Evolutionary conservation across 1,139 yeast genomes (phyloP).

Genomic region (Magnusiomyces tetraspermus): DNA sequence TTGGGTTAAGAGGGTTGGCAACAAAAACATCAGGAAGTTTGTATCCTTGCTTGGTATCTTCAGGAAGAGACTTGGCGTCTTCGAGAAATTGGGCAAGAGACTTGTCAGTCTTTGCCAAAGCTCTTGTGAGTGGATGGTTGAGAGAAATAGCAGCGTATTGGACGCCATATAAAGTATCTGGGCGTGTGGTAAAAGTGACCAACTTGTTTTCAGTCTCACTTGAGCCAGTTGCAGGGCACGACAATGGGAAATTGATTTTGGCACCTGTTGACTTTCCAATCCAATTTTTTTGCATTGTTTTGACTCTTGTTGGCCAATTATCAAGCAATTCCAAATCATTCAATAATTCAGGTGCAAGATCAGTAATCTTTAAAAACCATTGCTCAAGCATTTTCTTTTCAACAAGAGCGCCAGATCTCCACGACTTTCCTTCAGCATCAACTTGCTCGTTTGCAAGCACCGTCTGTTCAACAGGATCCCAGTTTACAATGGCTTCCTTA

Average conservation of each 20-base stretch:
- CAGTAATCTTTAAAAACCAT: constrained; percentile 88
- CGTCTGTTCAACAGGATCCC: constrained; percentile 95
- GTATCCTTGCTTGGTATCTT: constrained; percentile 59
- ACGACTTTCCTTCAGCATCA: constrained; percentile 77
- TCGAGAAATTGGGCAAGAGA: constrained; percentile 42
- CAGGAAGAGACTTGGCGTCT: constrained; percentile 32
- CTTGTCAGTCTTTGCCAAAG: constrained; percentile 32
- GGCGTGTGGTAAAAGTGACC: constrained; percentile 72
- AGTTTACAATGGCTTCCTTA: constrained; percentile 79
- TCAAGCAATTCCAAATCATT: constrained; percentile 50
- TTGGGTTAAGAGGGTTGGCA: constrained; percentile 47
- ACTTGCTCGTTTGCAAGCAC: constrained; percentile 96
- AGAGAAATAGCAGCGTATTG: constrained; percentile 73
- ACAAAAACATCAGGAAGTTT: constrained; percentile 41
- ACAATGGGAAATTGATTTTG: constrained; percentile 38
- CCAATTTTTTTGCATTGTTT: constrained; percentile 88
- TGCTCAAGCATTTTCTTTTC: constrained; percentile 73
- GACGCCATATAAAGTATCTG: constrained; percentile 76
- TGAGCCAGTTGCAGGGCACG: constrained; percentile 10
- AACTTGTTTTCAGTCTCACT: constrained; percentile 27
- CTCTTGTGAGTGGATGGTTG: constrained; percentile 52
- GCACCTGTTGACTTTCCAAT: constrained; percentile 85
- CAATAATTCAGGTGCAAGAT: constrained; percentile 58
- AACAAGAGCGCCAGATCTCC: constrained; percentile 95
- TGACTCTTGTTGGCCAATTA: constrained; percentile 84